Base-by-base conservation (phyloP, 1,284 basidiomycete genomes). In the Cutaneotrichosporon cyanovorans region DNA sequence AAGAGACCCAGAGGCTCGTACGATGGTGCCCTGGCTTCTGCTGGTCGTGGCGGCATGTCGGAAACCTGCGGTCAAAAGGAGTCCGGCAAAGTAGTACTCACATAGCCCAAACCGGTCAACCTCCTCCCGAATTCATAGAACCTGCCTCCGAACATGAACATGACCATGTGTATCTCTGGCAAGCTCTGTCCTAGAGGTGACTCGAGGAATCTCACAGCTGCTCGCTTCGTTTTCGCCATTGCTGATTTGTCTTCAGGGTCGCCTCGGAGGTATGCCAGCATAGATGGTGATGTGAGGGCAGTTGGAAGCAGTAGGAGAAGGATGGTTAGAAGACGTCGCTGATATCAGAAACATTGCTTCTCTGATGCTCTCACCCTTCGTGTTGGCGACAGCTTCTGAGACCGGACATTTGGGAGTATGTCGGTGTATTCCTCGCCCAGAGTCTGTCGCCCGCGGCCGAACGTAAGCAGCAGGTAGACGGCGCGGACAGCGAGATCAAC, bases 381-480 rank as follows among this genome's bases (percentile, higher is more conserved):
- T 0, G 61, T 52, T 6, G 62, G 60, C 10, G 50, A 35, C 7
- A 49, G 46, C 9, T 47, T 15, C 10, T 39, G 44, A 16, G 56
- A 23, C 15, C 70, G 62, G 12, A 81, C 80, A 47, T 81, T 79
- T 45, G 83, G 80, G 79, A 87, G 84, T 25, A 87, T 83, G 60
- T 87, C 85, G 1, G 87, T 90, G 62, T 93, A 93, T 65, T 93
- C 88, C 68, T 93, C 88, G 14, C 88, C 88, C 0, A 92, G 75
- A 2, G 86, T 89, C 67, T 89, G 87, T 3, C 76, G 77, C 3
- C 83, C 88, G 84, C 81, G 76, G 32, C 85, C 85, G 48, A 82
- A 80, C 0, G 87, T 87, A 49, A 89, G 69, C 3, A 81, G 79
- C 59, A 83, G 83, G 66, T 92, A 91, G 5, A 81, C 63, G 9